Conservation (phyloP, 2,329 filamentous ascomycete species). For the Fulvia fulva region DNA sequence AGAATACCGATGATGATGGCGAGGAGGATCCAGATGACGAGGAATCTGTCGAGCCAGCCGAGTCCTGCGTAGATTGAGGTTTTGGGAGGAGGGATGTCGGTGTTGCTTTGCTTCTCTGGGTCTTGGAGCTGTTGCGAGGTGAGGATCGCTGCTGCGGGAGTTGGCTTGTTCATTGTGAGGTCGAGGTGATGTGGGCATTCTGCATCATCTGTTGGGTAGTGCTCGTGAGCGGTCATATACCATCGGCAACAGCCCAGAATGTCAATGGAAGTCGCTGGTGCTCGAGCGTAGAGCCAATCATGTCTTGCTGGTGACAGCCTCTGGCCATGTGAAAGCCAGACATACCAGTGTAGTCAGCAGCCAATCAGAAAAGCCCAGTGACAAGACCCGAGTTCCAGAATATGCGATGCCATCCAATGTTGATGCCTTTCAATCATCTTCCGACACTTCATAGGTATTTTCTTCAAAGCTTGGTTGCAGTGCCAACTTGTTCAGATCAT, state of each 20-base stretch:
- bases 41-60: conserved; percentile 43
- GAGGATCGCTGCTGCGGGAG: background rate
- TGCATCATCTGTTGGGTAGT: background rate
- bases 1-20: conserved; percentile 74
- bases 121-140: background rate
- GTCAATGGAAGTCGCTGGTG: background rate
- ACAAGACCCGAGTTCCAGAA: background rate
- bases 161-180: background rate
- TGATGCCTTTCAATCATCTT: background rate
- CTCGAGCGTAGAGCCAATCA: background rate
- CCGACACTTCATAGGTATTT: background rate
- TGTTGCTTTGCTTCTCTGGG: background rate
- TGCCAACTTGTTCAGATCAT: background rate
- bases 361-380: background rate
- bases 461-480: background rate
- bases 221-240: background rate
- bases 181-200: background rate
- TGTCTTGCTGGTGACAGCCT: background rate
- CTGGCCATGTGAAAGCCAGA: background rate
- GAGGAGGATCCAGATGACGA: conserved; percentile 64
- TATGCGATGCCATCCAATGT: background rate
- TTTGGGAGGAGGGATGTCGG: conserved; percentile 30
- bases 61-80: conserved; percentile 29
- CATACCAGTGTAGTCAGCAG: background rate
- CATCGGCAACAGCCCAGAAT: background rate